These are phyloP conservation scores for Plasmodium cynomolgi DNA, from an alignment of 169 alveolate genomes.

Conservation along the genomic window DNA sequence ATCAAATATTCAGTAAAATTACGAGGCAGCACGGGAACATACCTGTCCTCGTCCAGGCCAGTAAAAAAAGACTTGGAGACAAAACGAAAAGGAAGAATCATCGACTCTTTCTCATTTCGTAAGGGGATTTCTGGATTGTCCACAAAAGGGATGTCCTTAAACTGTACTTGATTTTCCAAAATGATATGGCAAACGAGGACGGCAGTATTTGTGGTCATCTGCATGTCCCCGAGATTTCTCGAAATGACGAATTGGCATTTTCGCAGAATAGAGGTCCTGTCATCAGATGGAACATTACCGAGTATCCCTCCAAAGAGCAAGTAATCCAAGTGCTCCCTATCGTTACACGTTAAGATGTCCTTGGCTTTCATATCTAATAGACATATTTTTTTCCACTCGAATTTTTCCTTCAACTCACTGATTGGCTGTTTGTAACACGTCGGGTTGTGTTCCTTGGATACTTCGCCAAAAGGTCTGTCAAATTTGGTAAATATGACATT, in stretches of 20 bases:
- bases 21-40: constrained; percentile 42
- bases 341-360: constrained; percentile 31
- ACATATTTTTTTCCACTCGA: constrained; percentile 38
- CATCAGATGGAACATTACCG: constrained; percentile 81
- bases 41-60: constrained; percentile 37
- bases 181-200: constrained; percentile 76
- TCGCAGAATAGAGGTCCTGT: constrained; percentile 76
- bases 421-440: constrained; percentile 40
- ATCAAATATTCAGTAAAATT: constrained; percentile 44
- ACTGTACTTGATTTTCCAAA: constrained; percentile 36
- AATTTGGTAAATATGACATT: constrained; percentile 72
- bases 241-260: constrained; percentile 48
- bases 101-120: constrained; percentile 39
- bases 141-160: constrained; percentile 55
- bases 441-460: constrained; percentile 15
- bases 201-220: constrained; percentile 80
- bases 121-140: constrained; percentile 53
- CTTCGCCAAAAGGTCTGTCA: constrained; percentile 42
- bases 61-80: constrained; percentile 75
- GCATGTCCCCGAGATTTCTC: constrained; percentile 75
- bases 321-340: constrained; percentile 27
- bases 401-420: constrained; percentile 25
- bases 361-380: constrained; percentile 64
- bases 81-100: constrained; percentile 77
- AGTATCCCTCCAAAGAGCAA: constrained; percentile 52